Evolutionary conservation across 2,329 filamentous ascomycete genomes (phyloP), one percentile per base, ranked within the genome.

Genomic region (Macrophomina tecta): DNA sequence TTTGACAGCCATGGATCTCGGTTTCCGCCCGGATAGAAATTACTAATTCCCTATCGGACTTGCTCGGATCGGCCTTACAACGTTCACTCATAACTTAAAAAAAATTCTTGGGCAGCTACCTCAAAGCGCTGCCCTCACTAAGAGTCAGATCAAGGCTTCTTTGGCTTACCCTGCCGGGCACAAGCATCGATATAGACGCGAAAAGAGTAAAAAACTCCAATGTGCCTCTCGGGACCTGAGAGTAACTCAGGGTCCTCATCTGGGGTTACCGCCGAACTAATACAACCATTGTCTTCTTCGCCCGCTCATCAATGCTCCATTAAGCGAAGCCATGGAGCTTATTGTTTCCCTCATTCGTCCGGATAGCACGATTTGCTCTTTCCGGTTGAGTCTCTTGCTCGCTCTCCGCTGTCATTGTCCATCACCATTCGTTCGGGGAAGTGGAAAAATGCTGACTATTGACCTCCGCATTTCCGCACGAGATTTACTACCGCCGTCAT

Each of bases 11-110:
- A 1, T 14, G 16, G 2, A 45, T 16, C 42, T 45, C 42, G 42
- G 42, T 14, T 3, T 16, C 42, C 11, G 42, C 16, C 18, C 11
- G 18, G 6, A 8, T 0, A 12, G 11, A 38, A 30, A 51, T 51
- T 51, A 51, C 48, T 51, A 51, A 51, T 51, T 12, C 16, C 16
- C 42, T 14, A 14, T 14, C 48, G 48, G 48, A 51, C 48, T 23
- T 51, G 11, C 11, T n/a, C 48, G 48, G 48, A 28, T 51, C 48
- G 48, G 48, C 48, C 48, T 18, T 51, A 51, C 48, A 30, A 51
- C 48, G 48, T 45, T 45, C 8, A 48, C 48, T 28, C 45, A 51
- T 28, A 51, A 51, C 48, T 18, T 51, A 30, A 28, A 51, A 18
- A 18, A 28, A 8, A 8, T 12, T 3, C 4, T 38, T 38, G 6